Percentiles rank a stretch among this genome's conserved stretches.
Conservation (phyloP, 495 filamentous ascomycete species). For the Neurospora sp. region DNA sequence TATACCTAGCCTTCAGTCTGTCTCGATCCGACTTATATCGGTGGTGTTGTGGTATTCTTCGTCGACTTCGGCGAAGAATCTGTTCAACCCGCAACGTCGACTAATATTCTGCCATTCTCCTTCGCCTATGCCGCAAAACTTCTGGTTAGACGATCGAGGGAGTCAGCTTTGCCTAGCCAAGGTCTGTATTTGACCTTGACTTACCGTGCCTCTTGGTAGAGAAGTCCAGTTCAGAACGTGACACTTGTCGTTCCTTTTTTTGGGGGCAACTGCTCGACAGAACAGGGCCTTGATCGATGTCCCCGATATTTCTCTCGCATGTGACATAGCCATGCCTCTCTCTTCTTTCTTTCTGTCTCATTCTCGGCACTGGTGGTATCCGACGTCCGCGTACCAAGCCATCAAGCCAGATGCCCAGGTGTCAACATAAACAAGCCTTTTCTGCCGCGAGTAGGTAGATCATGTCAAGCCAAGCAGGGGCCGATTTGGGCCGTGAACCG, state of each 20-base stretch:
- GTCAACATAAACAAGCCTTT: background rate
- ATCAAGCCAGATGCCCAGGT: background rate
- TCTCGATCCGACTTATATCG: background rate
- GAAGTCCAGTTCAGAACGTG: background rate
- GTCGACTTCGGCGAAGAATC: background rate
- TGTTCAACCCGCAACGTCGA: background rate
- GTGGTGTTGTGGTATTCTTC: background rate
- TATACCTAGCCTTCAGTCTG: background rate
- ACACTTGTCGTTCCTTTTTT: background rate
- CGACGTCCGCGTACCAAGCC: background rate
- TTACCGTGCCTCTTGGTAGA: background rate
- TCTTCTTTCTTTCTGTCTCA: background rate
- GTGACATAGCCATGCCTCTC: background rate
- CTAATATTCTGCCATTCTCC: background rate
- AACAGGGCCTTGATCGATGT: background rate
- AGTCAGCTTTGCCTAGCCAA: background rate
- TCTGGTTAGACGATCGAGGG: background rate
- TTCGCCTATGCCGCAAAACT: background rate
- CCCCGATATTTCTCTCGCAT: background rate
- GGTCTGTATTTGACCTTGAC: background rate
- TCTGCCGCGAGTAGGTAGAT: background rate
- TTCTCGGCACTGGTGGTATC: background rate
- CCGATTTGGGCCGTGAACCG: background rate
- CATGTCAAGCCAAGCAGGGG: background rate
- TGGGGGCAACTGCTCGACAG: background rate